Conservation (phyloP, 2,329 filamentous ascomycete species). For the Colletotrichum endophyticum region DNA sequence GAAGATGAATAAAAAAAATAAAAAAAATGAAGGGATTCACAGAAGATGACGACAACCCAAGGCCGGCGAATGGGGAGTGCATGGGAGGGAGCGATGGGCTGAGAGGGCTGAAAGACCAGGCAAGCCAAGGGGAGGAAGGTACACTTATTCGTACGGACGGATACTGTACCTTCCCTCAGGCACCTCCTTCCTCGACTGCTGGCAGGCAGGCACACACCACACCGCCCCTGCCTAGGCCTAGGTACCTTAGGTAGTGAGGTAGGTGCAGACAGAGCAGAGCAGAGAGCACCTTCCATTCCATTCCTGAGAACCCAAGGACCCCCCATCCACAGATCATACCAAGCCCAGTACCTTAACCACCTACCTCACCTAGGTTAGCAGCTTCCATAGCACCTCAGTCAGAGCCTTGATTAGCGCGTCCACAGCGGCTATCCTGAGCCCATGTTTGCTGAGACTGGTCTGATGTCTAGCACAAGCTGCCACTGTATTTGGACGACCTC, state of each 20-base stretch:
- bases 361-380: neutral
- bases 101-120: neutral
- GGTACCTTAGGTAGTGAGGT: neutral
- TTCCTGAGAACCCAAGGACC: neutral
- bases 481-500: neutral
- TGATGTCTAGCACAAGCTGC: neutral
- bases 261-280: neutral
- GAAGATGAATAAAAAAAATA: neutral
- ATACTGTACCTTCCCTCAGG: neutral
- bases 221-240: neutral
- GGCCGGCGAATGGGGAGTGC: neutral
- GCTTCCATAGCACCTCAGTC: neutral
- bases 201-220: neutral
- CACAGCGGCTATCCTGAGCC: neutral
- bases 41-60: neutral
- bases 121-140: neutral
- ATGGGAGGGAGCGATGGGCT: neutral
- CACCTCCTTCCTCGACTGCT: neutral
- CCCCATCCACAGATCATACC: neutral
- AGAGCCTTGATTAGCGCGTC: neutral
- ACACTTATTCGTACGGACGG: neutral
- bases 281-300: neutral
- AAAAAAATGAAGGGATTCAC: neutral
- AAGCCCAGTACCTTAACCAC: neutral
- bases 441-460: neutral